A percentile compares a stretch with the other conserved stretches of the same genome.
These are phyloP conservation scores for Coprinopsis marcescibilis DNA, from an alignment of 768 basidiomycete genomes.

Conservation along the genomic window DNA sequence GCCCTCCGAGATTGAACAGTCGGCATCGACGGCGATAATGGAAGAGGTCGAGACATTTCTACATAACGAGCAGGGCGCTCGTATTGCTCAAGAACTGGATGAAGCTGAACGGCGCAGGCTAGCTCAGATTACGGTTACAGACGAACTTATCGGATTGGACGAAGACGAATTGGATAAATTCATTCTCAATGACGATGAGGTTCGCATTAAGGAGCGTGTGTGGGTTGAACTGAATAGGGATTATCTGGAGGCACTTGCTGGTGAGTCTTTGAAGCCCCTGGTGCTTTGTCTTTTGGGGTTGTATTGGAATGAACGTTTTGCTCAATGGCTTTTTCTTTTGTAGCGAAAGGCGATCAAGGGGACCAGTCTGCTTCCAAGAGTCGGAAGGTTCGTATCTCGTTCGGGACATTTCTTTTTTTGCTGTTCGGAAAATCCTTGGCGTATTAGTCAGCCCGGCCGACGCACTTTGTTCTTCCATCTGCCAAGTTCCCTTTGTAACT, in stretches of 20 bases:
- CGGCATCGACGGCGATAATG: conserved; percentile 55
- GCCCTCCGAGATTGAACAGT: conserved; percentile 48
- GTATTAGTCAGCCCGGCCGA: neutral
- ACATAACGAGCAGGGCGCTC: conserved; percentile 52
- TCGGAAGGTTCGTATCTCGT: conserved; percentile 70
- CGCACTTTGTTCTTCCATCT: neutral
- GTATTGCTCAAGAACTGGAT: conserved; percentile 56
- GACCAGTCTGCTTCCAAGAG: conserved; percentile 46
- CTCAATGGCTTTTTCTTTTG: conserved; percentile 12
- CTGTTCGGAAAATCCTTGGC: neutral
- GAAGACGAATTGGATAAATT: conserved; percentile 87
- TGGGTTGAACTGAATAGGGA: conserved; percentile 95
- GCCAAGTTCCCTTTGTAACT: neutral
- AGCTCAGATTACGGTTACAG: conserved; percentile 40
- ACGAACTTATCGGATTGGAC: conserved; percentile 75
- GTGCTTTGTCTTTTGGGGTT: neutral
- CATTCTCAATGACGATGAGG: conserved; percentile 72
- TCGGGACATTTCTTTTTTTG: conserved; percentile 11
- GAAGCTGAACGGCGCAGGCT: conserved; percentile 61
- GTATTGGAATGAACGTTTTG: neutral
- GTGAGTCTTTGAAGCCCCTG: conserved; percentile 34
- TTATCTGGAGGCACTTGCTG: conserved; percentile 83
- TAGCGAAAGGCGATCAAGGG: conserved; percentile 65
- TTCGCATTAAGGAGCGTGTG: conserved; percentile 79
- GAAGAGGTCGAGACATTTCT: conserved; percentile 70